phyloP scores from a whole-genome alignment of 495 filamentous ascomycete species.

The Neurospora sp. region DNA sequence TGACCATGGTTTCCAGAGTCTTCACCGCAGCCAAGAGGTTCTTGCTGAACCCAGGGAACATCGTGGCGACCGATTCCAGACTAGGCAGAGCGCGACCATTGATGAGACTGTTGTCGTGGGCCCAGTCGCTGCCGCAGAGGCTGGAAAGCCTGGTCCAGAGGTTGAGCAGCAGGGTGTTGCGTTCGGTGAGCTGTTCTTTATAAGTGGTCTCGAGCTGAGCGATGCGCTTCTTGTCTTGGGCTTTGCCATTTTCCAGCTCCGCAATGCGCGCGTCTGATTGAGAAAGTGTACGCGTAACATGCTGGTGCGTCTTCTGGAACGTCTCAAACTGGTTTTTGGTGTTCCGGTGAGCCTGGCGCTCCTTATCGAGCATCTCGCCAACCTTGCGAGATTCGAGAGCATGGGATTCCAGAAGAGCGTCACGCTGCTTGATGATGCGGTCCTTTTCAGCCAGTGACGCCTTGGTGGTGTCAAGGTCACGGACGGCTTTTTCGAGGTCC shows the following conservation, averaged over 20 bases:
- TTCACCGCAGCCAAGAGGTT: slow-evolving; percentile 82
- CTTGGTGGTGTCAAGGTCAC: slow-evolving; percentile 70
- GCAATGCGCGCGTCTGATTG: slow-evolving; percentile 73
- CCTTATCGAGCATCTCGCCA: slow-evolving; percentile 81
- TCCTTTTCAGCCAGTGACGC: slow-evolving; percentile 76
- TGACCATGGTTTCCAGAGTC: slow-evolving; percentile 70
- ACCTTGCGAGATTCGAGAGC: slow-evolving; percentile 78
- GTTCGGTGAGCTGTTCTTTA: slow-evolving; percentile 78
- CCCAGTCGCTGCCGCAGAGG: slow-evolving; percentile 88
- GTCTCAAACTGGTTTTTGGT: slow-evolving; percentile 82
- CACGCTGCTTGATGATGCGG: slow-evolving; percentile 78
- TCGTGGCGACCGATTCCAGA: slow-evolving; percentile 68
- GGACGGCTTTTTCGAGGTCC: slow-evolving; percentile 70
- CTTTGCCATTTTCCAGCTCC: slow-evolving; percentile 69
- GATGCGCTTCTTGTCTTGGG: slow-evolving; percentile 64
- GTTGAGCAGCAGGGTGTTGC: slow-evolving; percentile 73
- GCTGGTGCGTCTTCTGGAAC: slow-evolving; percentile 74
- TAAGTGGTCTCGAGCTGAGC: slow-evolving; percentile 62
- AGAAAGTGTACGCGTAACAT: slow-evolving; percentile 67
- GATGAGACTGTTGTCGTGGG: slow-evolving; percentile 77
- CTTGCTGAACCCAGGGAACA: slow-evolving; percentile 75
- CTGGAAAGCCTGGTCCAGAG: slow-evolving; percentile 80
- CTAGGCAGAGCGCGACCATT: slow-evolving; percentile 72
- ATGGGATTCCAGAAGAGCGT: slow-evolving; percentile 78
- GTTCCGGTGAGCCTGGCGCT: slow-evolving; percentile 70